Conservation (phyloP, 345 rosid genomes). For the Rhodamnia rubescens region DNA sequence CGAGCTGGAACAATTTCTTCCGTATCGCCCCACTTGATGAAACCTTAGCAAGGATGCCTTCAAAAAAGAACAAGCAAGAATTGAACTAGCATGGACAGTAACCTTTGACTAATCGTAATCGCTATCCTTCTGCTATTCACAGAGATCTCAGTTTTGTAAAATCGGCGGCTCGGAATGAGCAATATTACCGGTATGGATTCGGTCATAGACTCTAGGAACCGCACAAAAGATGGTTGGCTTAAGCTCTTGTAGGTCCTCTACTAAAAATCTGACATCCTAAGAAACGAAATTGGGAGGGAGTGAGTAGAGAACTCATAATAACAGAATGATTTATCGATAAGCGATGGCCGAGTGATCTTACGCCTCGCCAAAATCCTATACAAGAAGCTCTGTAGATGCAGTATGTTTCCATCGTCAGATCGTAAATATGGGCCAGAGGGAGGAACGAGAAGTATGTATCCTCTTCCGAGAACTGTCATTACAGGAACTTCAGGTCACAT, state of each 20-base stretch:
- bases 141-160: not conserved
- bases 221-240: slow-evolving; percentile 77
- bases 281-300: not conserved
- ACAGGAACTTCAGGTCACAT: not conserved
- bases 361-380: slow-evolving; percentile 90
- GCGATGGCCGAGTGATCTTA: slow-evolving; percentile 7
- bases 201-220: slow-evolving; percentile 88
- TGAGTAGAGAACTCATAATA: not conserved
- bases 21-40: slow-evolving; percentile 53
- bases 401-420: slow-evolving; percentile 70
- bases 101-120: not conserved
- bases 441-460: slow-evolving; percentile 91
- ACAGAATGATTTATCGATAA: not conserved
- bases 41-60: slow-evolving; percentile 62
- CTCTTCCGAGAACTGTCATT: slow-evolving; percentile 48
- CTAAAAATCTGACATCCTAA: slow-evolving; percentile 62
- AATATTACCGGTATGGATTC: slow-evolving; percentile 55
- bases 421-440: slow-evolving; percentile 87
- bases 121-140: not conserved
- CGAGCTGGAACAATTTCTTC: slow-evolving; percentile 60
- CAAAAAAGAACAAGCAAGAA: not conserved
- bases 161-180: not conserved
- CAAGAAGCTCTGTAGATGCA: slow-evolving; percentile 71
- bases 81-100: not conserved
- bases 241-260: slow-evolving; percentile 79